These are phyloP conservation scores for Fagopyrum esculentum DNA, from an alignment of 148 eudicot species.

Conservation along the genomic window DNA sequence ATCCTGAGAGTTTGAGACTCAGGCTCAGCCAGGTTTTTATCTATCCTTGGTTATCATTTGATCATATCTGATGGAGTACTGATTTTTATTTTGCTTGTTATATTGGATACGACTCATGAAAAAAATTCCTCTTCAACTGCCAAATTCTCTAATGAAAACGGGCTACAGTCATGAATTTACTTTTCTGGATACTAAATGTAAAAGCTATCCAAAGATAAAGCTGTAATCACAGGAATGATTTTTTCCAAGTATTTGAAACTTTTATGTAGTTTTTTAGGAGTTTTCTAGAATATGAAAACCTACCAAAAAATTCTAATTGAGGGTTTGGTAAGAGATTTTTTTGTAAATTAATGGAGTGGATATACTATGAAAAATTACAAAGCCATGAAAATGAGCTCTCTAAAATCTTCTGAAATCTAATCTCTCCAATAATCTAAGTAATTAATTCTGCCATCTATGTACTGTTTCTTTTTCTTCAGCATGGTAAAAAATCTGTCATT, in stretches of 20 bases:
- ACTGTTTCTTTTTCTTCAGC: neutral
- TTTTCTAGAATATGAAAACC: no score
- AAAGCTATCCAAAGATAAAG: no score
- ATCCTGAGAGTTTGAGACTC: constrained; percentile 56
- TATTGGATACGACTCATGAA: neutral
- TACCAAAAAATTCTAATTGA: no score
- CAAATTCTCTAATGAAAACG: neutral
- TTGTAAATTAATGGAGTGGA: no score
- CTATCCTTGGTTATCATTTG: neutral
- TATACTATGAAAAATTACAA: no score
- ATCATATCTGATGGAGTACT: neutral
- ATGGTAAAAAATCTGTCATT: constrained; percentile 1
- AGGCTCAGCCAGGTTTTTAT: constrained; percentile 75
- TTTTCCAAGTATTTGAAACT: no score
- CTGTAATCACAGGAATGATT: neutral
- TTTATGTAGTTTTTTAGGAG: no score
- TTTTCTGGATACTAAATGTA: neutral
- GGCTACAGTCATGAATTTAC: neutral
- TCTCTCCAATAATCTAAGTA: no score
- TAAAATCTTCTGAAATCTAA: no score
- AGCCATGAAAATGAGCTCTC: no score
- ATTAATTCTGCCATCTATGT: neutral
- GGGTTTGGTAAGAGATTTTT: no score
- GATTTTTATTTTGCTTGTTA: neutral
- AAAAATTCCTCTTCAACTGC: neutral